Base-by-base conservation (phyloP, 2,329 filamentous ascomycete genomes). In the Pseudogymnoascus pannorum region DNA sequence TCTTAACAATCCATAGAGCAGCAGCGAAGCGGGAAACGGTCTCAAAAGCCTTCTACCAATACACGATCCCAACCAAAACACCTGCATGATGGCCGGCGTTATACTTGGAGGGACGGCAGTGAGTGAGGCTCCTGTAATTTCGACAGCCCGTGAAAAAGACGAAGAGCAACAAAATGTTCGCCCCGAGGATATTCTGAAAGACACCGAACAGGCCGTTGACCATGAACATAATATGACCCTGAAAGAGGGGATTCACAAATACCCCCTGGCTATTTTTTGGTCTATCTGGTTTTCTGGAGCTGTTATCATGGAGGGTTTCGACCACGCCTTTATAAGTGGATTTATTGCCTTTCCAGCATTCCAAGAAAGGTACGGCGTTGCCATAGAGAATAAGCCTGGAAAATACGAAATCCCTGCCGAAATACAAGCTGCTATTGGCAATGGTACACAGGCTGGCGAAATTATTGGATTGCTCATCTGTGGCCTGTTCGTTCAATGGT, bases 241-340 rank as follows among this genome's bases (percentile, higher is more conserved):
- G 5, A 22, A n/a, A 11, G 42, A 51, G 18, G 42, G 42, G 5
- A 51, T 51, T 26, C 42, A 26, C 42, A 22, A 51, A 26, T 51
- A 51, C 14, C 42, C 42, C 8, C 8, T 22, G 14, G 42, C 42
- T 35, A 35, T 73, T 5, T 59, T 64, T 3, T 74, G 71, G 68
- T 72, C 71, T 5, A 62, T 73, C 16, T 35, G 71, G 36, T 66
- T 74, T 14, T 74, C 72, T 5, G 66, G 69, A 40, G 67, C 70
- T 4, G 70, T 74, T 18, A 66, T 74, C 35, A 74, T 74, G 72
- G 72, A 74, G 61, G 72, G 72, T 14, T 74, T 73, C 44, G 72
- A 74, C 61, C 68, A 68, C 3, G 72, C 69, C 16, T 62, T 74
- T 1, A 65, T 74, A 42, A 67, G 68, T 12, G 71, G 70, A n/a